phyloP scores from a whole-genome alignment of 257 asterid species.

The Solanum gracilifrons region DNA sequence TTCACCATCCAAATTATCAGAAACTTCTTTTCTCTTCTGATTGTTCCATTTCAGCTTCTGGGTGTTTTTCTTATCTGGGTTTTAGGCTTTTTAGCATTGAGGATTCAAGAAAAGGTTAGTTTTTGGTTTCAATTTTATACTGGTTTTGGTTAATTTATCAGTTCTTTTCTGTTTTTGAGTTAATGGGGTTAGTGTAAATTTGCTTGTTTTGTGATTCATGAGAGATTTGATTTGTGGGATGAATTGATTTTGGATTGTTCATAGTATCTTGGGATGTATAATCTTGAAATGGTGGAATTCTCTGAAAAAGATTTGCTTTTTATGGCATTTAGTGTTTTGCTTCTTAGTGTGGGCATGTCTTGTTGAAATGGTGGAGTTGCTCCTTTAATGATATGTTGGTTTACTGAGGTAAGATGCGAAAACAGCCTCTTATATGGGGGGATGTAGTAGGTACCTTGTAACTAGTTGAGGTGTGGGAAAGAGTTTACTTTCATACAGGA shows the following conservation, averaged over 20 bases:
- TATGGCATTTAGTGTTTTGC: neutral
- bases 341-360: neutral
- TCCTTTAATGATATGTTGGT: neutral
- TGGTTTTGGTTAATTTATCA: neutral
- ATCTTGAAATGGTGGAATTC: neutral
- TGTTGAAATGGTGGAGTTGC: neutral
- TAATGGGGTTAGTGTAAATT: neutral
- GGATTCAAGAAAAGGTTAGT: neutral
- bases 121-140: neutral
- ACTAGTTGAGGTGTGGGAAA: neutral
- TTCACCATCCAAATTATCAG: neutral
- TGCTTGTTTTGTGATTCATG: neutral
- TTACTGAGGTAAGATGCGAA: neutral
- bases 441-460: neutral
- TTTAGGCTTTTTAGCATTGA: neutral
- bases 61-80: neutral
- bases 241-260: neutral
- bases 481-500: neutral
- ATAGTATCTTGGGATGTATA: neutral
- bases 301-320: neutral
- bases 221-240: neutral
- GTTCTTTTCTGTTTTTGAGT: neutral
- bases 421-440: neutral
- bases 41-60: neutral
- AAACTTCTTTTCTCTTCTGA: neutral